Evolutionary conservation across 495 filamentous ascomycete genomes (phyloP), one percentile per base, ranked within the genome.

Genomic region (Jackrogersella multiformis): DNA sequence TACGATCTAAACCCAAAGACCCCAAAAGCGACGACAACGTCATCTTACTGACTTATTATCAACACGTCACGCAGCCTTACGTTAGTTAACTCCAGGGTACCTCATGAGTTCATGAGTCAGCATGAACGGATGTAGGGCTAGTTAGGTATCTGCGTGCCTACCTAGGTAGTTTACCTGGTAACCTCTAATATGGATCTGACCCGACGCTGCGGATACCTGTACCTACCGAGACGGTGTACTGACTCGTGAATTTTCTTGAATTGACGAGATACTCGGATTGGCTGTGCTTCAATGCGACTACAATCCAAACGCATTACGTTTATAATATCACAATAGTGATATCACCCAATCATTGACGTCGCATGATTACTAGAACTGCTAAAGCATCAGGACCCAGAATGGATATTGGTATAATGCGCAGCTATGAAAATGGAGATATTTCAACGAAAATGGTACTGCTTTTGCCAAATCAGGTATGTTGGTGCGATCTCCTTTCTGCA

Each of bases 381-480:
- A 3, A 41, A 9, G n/a, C 36, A n/a, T n/a, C 9, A 41, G 16
- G 36, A n/a, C 36, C 2, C 15, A 41, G 45, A 15, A n/a, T 15
- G n/a, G 45, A 49, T 30, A 5, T 18, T 49, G 5, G 42, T 21
- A 46, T 46, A 5, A n/a, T n/a, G 21, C n/a, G 30, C 20, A 48
- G 24, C 16, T 3, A 24, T 42, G 21, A 60, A 30, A 60, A 39
- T 30, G 42, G 35, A 32, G 16, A 24, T 20, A 24, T n/a, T 42
- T 15, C 7, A 16, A 21, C 36, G 23, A 13, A 7, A 42, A 38
- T 10, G 7, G 46, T 26, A n/a, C 23, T 4, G 35, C 23, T 12
- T 26, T 61, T 53, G 5, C 58, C 30, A 10, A 66, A 59, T 59
- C 30, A 12, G 21, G 62, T 39, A 24, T 54, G 28, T 54, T 59